A percentile compares a stretch with the other conserved stretches of the same genome.
Evolutionary conservation across 371 early-diverging fungal species (phyloP).

Genomic region (Choanephora cucurbitarum): DNA sequence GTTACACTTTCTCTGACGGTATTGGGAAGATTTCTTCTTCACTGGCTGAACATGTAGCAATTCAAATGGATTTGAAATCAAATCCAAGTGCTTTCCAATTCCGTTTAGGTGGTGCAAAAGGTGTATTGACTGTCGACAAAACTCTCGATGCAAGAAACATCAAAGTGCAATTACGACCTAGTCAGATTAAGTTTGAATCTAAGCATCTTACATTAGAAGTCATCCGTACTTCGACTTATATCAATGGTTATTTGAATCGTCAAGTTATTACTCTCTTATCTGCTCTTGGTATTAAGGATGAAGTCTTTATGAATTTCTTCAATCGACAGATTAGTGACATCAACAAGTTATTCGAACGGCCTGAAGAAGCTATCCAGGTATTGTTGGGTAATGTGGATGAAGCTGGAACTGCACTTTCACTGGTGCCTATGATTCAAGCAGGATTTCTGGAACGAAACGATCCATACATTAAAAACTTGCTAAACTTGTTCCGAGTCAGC

Average conservation of each 20-base stretch:
- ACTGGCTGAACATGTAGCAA: constrained; percentile 58
- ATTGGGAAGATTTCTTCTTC: constrained; percentile 69
- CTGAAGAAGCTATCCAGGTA: constrained; percentile 48
- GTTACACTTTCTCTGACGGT: constrained; percentile 81
- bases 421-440: constrained; percentile 58
- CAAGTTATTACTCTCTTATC: constrained; percentile 73
- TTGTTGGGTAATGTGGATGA: constrained; percentile 58
- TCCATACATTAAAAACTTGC: constrained; percentile 58
- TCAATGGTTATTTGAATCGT: constrained; percentile 70
- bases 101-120: constrained; percentile 83
- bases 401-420: constrained; percentile 50
- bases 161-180: constrained; percentile 60
- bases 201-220: constrained; percentile 64
- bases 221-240: constrained; percentile 54
- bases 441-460: constrained; percentile 60
- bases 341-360: constrained; percentile 43
- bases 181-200: constrained; percentile 73
- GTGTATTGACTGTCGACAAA: constrained; percentile 55
- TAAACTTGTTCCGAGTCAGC: constrained; percentile 56
- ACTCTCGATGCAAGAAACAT: constrained; percentile 30
- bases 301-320: constrained; percentile 55
- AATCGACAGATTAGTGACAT: constrained; percentile 47
- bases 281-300: constrained; percentile 63
- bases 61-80: constrained; percentile 46
- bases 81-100: constrained; percentile 81